A percentile compares a stretch with the other conserved stretches of the same genome.
Evolutionary conservation across 2,329 filamentous ascomycete genomes (phyloP).

Genomic region (Aspergillus hiratsukae): DNA sequence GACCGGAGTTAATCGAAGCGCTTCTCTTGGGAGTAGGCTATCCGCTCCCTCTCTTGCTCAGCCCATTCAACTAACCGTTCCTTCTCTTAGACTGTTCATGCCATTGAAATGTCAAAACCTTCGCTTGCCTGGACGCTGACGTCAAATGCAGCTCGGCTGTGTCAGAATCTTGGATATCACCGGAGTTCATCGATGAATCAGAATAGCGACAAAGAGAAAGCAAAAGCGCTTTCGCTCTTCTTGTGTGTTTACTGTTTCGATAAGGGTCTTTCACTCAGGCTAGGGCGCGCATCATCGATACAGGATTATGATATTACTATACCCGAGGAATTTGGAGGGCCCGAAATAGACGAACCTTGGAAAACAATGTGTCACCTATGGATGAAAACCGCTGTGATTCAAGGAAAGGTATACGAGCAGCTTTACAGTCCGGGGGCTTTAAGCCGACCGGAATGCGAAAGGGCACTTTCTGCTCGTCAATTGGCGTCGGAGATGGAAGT

Average conservation of each 20-base stretch:
- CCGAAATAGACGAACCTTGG: constrained; percentile 30
- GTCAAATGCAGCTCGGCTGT: constrained; percentile 56
- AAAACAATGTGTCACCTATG: constrained; percentile 49
- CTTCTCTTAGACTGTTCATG: constrained; percentile 50
- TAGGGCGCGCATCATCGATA: constrained; percentile 56
- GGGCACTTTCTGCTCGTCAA: constrained; percentile 24
- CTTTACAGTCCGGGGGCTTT: constrained; percentile 44
- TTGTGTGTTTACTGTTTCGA: constrained; percentile 59
- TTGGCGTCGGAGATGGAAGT: constrained; percentile 27
- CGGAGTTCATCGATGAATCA: constrained; percentile 25
- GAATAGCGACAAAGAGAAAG: constrained; percentile 22
- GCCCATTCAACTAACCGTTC: constrained; percentile 3
- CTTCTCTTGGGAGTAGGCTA: constrained; percentile 53
- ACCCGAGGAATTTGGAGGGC: constrained; percentile 20
- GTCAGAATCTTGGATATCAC: constrained; percentile 61
- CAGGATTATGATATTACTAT: constrained; percentile 58
- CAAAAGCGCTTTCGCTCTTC: constrained; percentile 43
- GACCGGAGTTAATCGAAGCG: constrained; percentile 54
- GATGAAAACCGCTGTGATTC: constrained; percentile 53
- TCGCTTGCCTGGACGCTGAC: constrained; percentile 62
- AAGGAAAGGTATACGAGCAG: constrained; percentile 57
- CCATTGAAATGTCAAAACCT: constrained; percentile 58
- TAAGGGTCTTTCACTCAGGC: constrained; percentile 54
- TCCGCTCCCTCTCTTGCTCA: neutral
- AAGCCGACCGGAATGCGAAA: constrained; percentile 22